Evolutionary conservation across 1,284 basidiomycete species (phyloP).

Genomic region (Phellinidium pouzarii): DNA sequence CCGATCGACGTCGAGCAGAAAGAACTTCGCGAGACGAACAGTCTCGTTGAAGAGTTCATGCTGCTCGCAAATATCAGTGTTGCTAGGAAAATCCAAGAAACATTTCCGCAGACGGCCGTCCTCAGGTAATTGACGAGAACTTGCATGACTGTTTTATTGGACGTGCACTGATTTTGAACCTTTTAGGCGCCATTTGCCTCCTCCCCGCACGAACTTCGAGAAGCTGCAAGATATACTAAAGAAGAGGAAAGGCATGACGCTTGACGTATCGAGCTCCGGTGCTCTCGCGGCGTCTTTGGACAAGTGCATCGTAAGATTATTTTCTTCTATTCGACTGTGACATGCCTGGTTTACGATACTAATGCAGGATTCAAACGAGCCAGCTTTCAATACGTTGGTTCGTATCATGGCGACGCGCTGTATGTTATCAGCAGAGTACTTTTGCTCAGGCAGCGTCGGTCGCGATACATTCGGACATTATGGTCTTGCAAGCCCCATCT

Average conservation of each 20-base stretch:
- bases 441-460: slow-evolving; percentile 90
- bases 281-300: slow-evolving; percentile 90
- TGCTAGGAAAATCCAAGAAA: slow-evolving; percentile 86
- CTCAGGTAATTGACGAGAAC: slow-evolving; percentile 50
- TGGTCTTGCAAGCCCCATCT: slow-evolving; percentile 92
- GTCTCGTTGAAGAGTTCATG: slow-evolving; percentile 99
- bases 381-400: slow-evolving; percentile 95
- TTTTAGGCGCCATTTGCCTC: slow-evolving; percentile 83
- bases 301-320: slow-evolving; percentile 63
- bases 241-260: slow-evolving; percentile 79
- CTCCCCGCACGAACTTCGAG: slow-evolving; percentile 93
- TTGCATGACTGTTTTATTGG: not conserved
- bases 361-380: slow-evolving; percentile 67
- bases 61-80: slow-evolving; percentile 95
- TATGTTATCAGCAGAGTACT: slow-evolving; percentile 98
- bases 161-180: slow-evolving; percentile 4
- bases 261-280: slow-evolving; percentile 90
- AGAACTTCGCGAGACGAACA: slow-evolving; percentile 89
- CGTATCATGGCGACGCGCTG: slow-evolving; percentile 99
- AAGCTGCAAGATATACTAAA: slow-evolving; percentile 88
- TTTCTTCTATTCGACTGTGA: not conserved
- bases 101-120: slow-evolving; percentile 94
- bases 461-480: slow-evolving; percentile 95
- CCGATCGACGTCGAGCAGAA: slow-evolving; percentile 99
- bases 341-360: not conserved